Conservation (phyloP, 352 stramenopile species). For the Phytophthora niederhauseri region DNA sequence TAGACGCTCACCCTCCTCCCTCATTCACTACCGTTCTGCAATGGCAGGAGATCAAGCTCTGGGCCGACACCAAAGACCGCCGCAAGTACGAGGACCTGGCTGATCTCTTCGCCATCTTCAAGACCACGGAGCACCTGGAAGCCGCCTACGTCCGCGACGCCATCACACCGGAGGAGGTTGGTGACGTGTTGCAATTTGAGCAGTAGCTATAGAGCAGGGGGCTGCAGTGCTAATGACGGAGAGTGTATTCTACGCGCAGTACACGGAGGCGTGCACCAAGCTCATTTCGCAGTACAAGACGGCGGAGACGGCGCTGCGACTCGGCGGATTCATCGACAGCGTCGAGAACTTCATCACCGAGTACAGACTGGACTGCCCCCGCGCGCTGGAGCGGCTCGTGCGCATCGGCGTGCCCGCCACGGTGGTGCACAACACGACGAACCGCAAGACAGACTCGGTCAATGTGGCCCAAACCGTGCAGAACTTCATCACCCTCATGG, state of each 20-base stretch:
- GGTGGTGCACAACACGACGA: slow-evolving; percentile 88
- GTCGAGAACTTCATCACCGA: slow-evolving; percentile 93
- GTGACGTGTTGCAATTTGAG: neutral
- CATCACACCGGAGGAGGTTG: slow-evolving; percentile 91
- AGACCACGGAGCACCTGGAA: slow-evolving; percentile 98
- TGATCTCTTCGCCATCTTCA: slow-evolving; percentile 97
- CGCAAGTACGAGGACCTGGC: slow-evolving; percentile 90
- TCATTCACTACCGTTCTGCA: neutral
- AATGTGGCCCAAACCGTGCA: slow-evolving; percentile 96
- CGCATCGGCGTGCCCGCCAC: slow-evolving; percentile 94
- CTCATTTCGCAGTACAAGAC: slow-evolving; percentile 99
- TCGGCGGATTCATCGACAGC: slow-evolving; percentile 68
- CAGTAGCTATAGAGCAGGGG: too few relatives aligned
- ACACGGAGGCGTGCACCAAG: slow-evolving; percentile 96
- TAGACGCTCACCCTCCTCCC: neutral
- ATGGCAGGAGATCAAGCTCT: slow-evolving; percentile 77
- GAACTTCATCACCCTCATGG: slow-evolving; percentile 99
- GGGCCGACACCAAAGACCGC: slow-evolving; percentile 83
- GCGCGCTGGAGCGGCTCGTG: slow-evolving; percentile 94
- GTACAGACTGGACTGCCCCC: slow-evolving; percentile 97
- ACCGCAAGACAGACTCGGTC: slow-evolving; percentile 85
- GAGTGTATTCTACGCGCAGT: slow-evolving; percentile 54
- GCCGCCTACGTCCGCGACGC: slow-evolving; percentile 96
- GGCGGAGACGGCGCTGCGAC: slow-evolving; percentile 92
- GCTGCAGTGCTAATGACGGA: neutral